Conservation (phyloP, 257 asterid species). For the Mentha longifolia region DNA sequence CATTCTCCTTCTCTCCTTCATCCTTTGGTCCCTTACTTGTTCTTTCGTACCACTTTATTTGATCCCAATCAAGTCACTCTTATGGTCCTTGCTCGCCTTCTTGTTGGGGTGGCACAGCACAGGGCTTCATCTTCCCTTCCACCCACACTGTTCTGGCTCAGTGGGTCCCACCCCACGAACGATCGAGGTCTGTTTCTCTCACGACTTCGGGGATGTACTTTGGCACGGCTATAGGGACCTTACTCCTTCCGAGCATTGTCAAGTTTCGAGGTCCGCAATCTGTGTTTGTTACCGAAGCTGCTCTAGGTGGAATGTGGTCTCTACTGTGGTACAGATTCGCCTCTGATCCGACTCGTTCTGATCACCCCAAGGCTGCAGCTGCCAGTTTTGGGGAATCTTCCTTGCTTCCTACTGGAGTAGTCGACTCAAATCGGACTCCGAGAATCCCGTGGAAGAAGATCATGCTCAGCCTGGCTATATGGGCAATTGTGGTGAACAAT, state of each 20-base stretch:
- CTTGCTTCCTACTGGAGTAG: slow-evolving; percentile 60
- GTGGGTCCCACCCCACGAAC: slow-evolving; percentile 96
- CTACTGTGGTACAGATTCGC: slow-evolving; percentile 78
- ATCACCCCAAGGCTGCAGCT: slow-evolving; percentile 87
- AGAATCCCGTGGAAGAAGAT: slow-evolving; percentile 84
- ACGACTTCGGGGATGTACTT: slow-evolving; percentile 95
- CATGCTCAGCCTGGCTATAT: slow-evolving; percentile 67
- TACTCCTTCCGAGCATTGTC: slow-evolving; percentile 80
- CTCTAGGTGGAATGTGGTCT: slow-evolving; percentile 81
- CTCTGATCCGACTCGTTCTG: slow-evolving; percentile 87
- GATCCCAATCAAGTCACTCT: slow-evolving; percentile 66
- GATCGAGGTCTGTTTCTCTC: slow-evolving; percentile 87
- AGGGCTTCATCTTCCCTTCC: slow-evolving; percentile 94
- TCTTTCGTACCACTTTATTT: slow-evolving; percentile 79
- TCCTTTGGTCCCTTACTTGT: slow-evolving; percentile 89
- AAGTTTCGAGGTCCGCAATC: slow-evolving; percentile 78
- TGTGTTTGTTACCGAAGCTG: slow-evolving; percentile 79
- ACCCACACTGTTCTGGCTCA: slow-evolving; percentile 95
- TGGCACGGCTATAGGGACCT: slow-evolving; percentile 88
- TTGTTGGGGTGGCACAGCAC: slow-evolving; percentile 96
- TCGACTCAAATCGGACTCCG: slow-evolving; percentile 31
- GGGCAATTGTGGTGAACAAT: slow-evolving; percentile 92
- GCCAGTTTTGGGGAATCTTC: slow-evolving; percentile 77
- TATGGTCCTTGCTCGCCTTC: slow-evolving; percentile 81
- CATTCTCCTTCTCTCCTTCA: slow-evolving; percentile 78